Conservation (phyloP, 495 filamentous ascomycete species). For the Staphylotrichum tortipilum region DNA sequence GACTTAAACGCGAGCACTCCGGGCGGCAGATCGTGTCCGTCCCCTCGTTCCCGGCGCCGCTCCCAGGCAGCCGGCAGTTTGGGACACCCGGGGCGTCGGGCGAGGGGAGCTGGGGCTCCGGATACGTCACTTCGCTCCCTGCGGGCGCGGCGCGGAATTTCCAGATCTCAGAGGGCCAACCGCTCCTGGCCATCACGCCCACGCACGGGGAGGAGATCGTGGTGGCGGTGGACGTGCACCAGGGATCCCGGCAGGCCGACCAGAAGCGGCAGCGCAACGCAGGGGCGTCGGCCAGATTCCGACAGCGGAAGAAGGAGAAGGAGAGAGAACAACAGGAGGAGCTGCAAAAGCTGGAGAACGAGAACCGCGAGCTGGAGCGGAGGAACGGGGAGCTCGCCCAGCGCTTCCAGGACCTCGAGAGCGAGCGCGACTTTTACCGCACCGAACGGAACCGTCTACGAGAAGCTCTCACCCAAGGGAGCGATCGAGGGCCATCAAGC, state of each 20-base stretch:
- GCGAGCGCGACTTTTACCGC: conserved; percentile 40
- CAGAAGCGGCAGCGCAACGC: conserved; percentile 93
- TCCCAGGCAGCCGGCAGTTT: conserved; percentile 15
- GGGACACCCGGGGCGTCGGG: conserved; percentile 15
- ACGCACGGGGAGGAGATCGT: conserved; percentile 38
- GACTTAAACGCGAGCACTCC: conserved; percentile 16
- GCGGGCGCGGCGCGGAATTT: conserved; percentile 17
- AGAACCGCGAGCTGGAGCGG: conserved; percentile 40
- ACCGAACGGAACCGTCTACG: conserved; percentile 58
- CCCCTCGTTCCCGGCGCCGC: conserved; percentile 18
- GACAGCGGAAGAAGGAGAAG: conserved; percentile 80
- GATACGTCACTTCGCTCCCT: conserved; percentile 12
- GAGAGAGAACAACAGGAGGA: conserved; percentile 67
- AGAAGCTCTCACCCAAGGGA: conserved; percentile 47
- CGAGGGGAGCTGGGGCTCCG: conserved; percentile 28
- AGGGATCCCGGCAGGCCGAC: conserved; percentile 75
- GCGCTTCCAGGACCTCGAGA: conserved; percentile 40
- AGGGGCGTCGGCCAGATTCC: conserved; percentile 81
- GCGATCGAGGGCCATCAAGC: conserved; percentile 40
- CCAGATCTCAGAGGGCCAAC: conserved; percentile 35
- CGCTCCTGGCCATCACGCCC: conserved; percentile 32
- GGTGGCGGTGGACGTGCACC: conserved; percentile 68
- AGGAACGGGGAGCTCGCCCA: conserved; percentile 37
- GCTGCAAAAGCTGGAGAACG: conserved; percentile 50
- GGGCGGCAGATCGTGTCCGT: conserved; percentile 19